These are phyloP conservation scores for Tolypocladium cylindrosporum DNA, from an alignment of 2,329 filamentous ascomycete genomes.

Conservation along the genomic window DNA sequence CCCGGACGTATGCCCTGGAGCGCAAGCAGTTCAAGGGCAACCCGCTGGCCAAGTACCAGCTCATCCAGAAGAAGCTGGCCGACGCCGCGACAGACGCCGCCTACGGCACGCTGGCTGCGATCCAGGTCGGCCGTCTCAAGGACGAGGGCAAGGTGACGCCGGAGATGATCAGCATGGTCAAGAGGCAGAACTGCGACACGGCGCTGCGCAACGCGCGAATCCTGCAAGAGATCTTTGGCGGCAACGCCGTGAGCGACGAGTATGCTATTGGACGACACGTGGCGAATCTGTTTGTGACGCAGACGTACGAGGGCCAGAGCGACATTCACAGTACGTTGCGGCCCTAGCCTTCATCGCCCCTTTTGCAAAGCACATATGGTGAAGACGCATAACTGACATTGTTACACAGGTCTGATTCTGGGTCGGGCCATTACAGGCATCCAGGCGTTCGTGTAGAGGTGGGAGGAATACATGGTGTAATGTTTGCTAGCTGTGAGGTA, in stretches of 20 bases:
- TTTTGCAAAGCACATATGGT: too few relatives aligned
- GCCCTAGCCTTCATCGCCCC: background rate
- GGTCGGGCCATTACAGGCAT: constrained; percentile 63
- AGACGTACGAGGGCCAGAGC: constrained; percentile 97
- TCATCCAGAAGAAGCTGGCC: constrained; percentile 94
- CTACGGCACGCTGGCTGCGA: constrained; percentile 79
- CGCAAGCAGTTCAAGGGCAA: constrained; percentile 95
- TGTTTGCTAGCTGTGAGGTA: constrained; percentile 3
- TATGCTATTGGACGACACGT: constrained; percentile 93
- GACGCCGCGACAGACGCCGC: constrained; percentile 87
- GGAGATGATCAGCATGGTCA: constrained; percentile 96
- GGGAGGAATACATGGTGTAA: background rate
- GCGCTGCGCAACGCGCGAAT: constrained; percentile 70
- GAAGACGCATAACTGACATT: background rate
- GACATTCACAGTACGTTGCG: constrained; percentile 79
- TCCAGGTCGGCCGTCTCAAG: constrained; percentile 88
- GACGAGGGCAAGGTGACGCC: constrained; percentile 79
- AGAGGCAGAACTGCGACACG: constrained; percentile 92
- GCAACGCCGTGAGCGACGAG: constrained; percentile 96
- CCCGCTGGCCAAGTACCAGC: constrained; percentile 89
- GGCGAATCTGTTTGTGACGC: constrained; percentile 90
- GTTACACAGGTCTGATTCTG: constrained; percentile 52
- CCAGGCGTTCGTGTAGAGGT: constrained; percentile 61
- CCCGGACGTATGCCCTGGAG: constrained; percentile 81
- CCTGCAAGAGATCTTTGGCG: constrained; percentile 92